phyloP scores from a whole-genome alignment of 495 filamentous ascomycete genomes.

The Annulohypoxylon stygium region DNA sequence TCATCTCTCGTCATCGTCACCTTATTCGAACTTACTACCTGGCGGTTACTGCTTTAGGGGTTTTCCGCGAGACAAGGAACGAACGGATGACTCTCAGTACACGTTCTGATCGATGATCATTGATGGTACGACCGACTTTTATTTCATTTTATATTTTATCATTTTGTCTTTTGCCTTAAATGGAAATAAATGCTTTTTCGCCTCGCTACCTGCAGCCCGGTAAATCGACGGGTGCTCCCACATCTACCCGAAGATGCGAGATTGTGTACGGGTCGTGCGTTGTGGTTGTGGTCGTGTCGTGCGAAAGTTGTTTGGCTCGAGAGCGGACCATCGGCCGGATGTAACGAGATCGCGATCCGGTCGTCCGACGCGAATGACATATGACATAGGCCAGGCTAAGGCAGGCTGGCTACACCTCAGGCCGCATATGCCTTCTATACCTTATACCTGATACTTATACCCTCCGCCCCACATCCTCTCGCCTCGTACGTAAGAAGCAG shows the following conservation, averaged over 20 bases:
- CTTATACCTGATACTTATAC: background rate
- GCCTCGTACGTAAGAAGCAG: slow-evolving; percentile 29
- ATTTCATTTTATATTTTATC: background rate
- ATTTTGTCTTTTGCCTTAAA: background rate
- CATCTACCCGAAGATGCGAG: slow-evolving; percentile 25
- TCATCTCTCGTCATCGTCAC: too few species aligned
- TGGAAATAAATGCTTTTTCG: background rate
- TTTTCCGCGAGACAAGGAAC: background rate
- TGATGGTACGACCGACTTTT: slow-evolving; percentile 5
- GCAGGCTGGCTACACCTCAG: background rate
- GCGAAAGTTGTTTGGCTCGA: slow-evolving; percentile 13
- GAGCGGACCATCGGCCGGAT: slow-evolving; percentile 31
- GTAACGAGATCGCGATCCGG: slow-evolving; percentile 42
- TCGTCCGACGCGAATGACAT: slow-evolving; percentile 4
- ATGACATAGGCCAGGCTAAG: too few species aligned
- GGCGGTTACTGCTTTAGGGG: background rate
- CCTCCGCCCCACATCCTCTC: background rate
- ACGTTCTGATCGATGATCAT: background rate
- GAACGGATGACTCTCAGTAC: background rate
- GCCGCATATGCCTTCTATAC: background rate
- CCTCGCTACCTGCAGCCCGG: slow-evolving; percentile 20
- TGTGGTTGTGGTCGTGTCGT: background rate
- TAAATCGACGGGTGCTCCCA: slow-evolving; percentile 16
- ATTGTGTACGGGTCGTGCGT: background rate
- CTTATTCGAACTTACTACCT: too few species aligned